Evolutionary conservation across 2,329 filamentous ascomycete genomes (phyloP), one percentile per base, ranked within the genome.

Genomic region (Zymoseptoria ardabiliae): DNA sequence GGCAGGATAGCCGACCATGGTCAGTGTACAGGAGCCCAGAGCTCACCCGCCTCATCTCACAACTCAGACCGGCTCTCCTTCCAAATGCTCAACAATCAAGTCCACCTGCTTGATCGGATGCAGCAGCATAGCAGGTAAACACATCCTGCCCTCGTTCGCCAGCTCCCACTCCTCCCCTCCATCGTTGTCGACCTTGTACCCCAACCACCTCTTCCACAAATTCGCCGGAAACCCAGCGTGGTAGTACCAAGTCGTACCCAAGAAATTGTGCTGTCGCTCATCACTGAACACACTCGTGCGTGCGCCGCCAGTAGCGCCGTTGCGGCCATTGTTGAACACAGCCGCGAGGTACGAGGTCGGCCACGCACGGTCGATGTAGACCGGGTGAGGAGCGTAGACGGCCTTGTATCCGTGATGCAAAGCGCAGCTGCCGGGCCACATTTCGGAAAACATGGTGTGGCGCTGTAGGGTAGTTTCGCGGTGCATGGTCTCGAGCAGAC

Each of bases 361-460:
- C 82, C 81, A 84, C 41, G 77, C 74, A 3, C 81, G 79, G 66
- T 84, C 82, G 30, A 83, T 78, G 68, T 80, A 83, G 13, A 83
- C 80, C 0, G 82, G 81, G 53, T 84, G 81, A 0, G 82, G 82
- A 2, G 78, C 79, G 66, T 87, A 90, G 0, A 90, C 86, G 21
- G 87, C 89, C 74, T 92, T 92, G 68, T 90, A 79, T 1, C 89
- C 88, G 68, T 90, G 88, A 66, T 91, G 88, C 4, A 92, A 77
- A 0, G 88, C 87, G 69, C 85, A 81, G 0, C 81, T 83, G 0
- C 86, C 81, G 1, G 88, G 88, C 75, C 87, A 91, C 89, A 92
- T 92, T 73, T 92, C 89, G 23, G 82, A 84, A 71, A 89, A 91
- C 86, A 87, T 91, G 72, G 79, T 85, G 72, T 86, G 88, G 63